Base-by-base conservation (phyloP, 352 stramenopile genomes). In the Phytopythium chamaehyphon region DNA sequence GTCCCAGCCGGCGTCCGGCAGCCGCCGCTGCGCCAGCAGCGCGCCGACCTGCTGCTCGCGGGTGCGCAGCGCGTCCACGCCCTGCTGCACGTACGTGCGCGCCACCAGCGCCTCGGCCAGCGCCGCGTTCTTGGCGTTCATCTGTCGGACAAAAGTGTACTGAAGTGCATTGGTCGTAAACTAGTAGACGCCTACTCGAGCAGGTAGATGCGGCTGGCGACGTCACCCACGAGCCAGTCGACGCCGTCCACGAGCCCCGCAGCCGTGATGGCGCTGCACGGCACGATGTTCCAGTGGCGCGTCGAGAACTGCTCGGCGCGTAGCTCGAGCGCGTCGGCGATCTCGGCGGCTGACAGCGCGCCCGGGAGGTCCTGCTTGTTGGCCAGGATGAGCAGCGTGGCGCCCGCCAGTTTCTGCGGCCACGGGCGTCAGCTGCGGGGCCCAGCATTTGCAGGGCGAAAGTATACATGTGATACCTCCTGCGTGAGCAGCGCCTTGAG, bases 281-380 rank as follows among this genome's bases (percentile, higher is more conserved):
- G 98, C 64, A 99, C 83, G 47, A 95, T 95, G 47, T 61, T 88
- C 83, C 83, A 93, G 64, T 91, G 80, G 39, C 83, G 74, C 54
- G 93, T 95, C 15, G 83, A 79, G 56, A 93, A 94, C 52, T 92
- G 76, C 35, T 81, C 69, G 5, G 76, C 83, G 39, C 69, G 72
- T 52, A 98, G 80, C 14, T 87, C 83, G 24, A 98, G 73, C 16
- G 81, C 69, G 36, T 93, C 61, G 12, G 81, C 87, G 61, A 99
- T 99, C 59, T 98, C 88, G 15, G 90, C 73, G 6, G 71, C 75
- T 11, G 76, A 76, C 11, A 99, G 65, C 22, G 96, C 94, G 2
- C 96, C 95, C 8, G 77, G 77, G 6, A 99, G 65, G 61, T 99
- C 97, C 64, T 99, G 96, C 63, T 99, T 99, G 82, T 99, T 99